These are phyloP conservation scores for Xylariaceae sp. DNA, from an alignment of 2,329 filamentous ascomycete genomes.

Conservation along the genomic window DNA sequence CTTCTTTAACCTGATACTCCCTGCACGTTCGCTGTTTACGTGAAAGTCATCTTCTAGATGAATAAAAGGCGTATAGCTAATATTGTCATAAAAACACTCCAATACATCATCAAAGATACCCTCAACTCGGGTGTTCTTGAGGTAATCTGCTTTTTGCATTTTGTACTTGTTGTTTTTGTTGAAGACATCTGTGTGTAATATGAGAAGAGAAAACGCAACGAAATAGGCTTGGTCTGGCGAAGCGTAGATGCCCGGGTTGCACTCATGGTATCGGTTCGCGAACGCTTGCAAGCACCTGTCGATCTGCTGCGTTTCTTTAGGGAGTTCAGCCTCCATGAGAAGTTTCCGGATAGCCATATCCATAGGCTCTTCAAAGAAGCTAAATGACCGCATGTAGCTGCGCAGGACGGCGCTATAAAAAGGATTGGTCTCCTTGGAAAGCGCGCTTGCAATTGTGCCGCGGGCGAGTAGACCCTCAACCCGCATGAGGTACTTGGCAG, in stretches of 20 bases:
- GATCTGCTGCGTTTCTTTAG: slow-evolving; percentile 97
- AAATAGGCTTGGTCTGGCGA: slow-evolving; percentile 95
- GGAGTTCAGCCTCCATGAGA: slow-evolving; percentile 91
- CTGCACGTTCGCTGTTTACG: slow-evolving; percentile 66
- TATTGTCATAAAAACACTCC: slow-evolving; percentile 97
- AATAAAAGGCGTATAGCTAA: slow-evolving; percentile 96
- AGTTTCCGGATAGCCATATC: slow-evolving; percentile 96
- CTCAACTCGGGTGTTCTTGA: slow-evolving; percentile 89
- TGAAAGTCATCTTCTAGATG: slow-evolving; percentile 91
- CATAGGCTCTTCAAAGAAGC: slow-evolving; percentile 94
- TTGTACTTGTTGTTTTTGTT: slow-evolving; percentile 99
- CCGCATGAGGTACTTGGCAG: slow-evolving; percentile 79
- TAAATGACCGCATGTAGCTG: slow-evolving; percentile 92
- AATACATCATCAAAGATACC: slow-evolving; percentile 90
- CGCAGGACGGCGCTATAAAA: slow-evolving; percentile 80
- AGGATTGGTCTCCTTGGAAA: slow-evolving; percentile 79
- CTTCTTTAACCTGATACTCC: slow-evolving; percentile 66
- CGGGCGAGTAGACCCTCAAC: slow-evolving; percentile 75
- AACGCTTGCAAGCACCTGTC: slow-evolving; percentile 91
- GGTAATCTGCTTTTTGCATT: slow-evolving; percentile 93
- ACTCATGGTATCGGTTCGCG: slow-evolving; percentile 94
- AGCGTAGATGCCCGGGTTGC: slow-evolving; percentile 92
- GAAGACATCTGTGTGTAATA: slow-evolving; percentile 97
- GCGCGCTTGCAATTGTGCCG: slow-evolving; percentile 74
- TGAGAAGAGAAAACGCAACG: slow-evolving; percentile 92